Base-by-base conservation (phyloP, 495 filamentous ascomycete genomes). In the Cercophora samala region DNA sequence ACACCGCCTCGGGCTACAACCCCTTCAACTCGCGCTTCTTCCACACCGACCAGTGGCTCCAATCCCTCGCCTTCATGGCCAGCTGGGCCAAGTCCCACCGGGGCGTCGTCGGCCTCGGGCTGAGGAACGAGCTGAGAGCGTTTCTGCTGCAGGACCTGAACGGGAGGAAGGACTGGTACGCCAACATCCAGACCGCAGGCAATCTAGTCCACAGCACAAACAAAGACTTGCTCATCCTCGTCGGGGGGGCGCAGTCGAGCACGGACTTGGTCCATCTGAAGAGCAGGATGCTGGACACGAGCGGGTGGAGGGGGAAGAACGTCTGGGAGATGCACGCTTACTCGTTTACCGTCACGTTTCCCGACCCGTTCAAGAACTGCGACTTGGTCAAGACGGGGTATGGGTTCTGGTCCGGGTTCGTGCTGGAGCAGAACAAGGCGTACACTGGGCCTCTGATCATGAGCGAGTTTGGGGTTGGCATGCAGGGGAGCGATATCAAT, bases 241-340 rank as follows among this genome's bases (percentile, higher is more conserved):
- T 84, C 65, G 82, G 83, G 64, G 83, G 83, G 18, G 75, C 75
- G 66, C 74, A 80, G 71, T 75, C 70, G 60, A 25, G 75, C 1
- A 83, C 80, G 2, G 82, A 84, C 63, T 74, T 83, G 9, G 72
- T 77, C 46, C 82, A 82, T 66, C 63, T 82, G 29, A 75, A 78
- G 21, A n/a, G 25, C 3, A 56, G 60, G 22, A 66, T 69, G 53
- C 75, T 83, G 58, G 81, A 82, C 69, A 79, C 76, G 54, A 66
- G 61, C 26, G 75, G 69, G 18, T 83, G 79, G 77, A 52, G 58
- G 53, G 75, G 74, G 26, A 84, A 85, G 69, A 75, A 79, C 53
- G 82, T 85, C 2, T 85, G 81, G 81, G 82, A 85, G 72, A 81
- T 78, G 75, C 81, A 85, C 73, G 79, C 80, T 32, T 84, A 85